Evolutionary conservation across 202 grass and related monocot genomes (phyloP), one percentile per base, ranked within the genome.

Genomic region (Carex sylvatica): DNA sequence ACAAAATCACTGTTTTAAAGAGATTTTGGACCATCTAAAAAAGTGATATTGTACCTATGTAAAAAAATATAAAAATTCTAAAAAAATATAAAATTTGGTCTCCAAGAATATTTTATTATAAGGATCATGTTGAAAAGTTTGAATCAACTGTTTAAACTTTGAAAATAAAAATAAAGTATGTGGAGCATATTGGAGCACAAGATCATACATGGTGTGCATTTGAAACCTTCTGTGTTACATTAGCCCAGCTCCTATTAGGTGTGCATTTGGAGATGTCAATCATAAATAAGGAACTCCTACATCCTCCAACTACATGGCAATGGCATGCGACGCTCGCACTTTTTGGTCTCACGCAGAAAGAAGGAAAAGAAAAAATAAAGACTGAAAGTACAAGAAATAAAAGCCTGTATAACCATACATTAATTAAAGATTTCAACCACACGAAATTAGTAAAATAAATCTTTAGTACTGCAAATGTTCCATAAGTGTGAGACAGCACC

Each of bases 251-350:
- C 3, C 18, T 46, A 38, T 18, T 40, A 16, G 22, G 47, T 74
- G 47, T 54, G 71, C 6, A 54, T 74, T 74, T 54, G 71, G 71
- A 74, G 71, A 74, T 74, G 71, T 14, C 22, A 74, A 16, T 28
- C 71, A 74, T 28, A 74, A 74, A 74, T 69, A 74, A 52, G 2
- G 20, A 52, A 16, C 46, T 30, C 22, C 28, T 2, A 18, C 24
- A 26, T 26, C 23, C 23, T 52, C 4, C 44, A 52, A 38, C 35
- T 69, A 53, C 44, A 53, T 8, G 38, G 38, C 38, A 40, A 40
- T 40, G 16, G 46, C 71, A 74, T 18, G 71, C 47, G 71, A 54
- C 23, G 15, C 71, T 53, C 6, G 22, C 22, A 53, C 23, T 18
- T 52, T 54, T 30, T 53, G 71, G 47, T 74, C 13, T 53, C 40